Conservation (phyloP, 73 alveolate genomes). For the Tetrahymena thermophila region DNA sequence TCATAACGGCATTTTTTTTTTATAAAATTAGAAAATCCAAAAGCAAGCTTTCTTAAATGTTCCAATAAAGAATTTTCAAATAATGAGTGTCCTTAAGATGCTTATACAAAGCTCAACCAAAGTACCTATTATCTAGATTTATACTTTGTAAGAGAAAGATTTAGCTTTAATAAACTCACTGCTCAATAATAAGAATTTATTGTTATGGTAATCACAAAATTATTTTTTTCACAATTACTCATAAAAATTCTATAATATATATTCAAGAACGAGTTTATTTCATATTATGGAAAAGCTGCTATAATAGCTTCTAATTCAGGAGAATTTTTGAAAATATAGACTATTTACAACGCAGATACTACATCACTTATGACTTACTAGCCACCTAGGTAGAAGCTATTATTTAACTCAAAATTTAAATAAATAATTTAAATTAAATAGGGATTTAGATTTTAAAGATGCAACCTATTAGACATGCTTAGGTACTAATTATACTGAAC, state of each 20-base stretch:
- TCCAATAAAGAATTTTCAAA: not conserved
- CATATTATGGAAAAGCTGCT: not conserved
- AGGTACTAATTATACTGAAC: not conserved
- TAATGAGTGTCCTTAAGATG: not conserved
- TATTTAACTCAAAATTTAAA: too few relatives aligned
- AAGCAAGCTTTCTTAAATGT: not conserved
- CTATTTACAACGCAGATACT: not conserved
- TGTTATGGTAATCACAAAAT: not conserved
- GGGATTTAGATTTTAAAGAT: not conserved
- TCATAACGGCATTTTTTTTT: too few relatives aligned
- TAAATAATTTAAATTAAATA: too few relatives aligned
- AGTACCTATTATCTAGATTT: not conserved
- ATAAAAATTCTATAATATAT: too few relatives aligned
- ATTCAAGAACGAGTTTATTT: not conserved
- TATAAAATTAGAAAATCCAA: not conserved
- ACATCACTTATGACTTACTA: not conserved
- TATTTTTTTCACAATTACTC: too few relatives aligned
- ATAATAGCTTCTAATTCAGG: not conserved
- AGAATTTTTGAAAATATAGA: not conserved
- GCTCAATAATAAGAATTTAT: not conserved
- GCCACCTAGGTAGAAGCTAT: not conserved
- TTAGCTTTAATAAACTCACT: not conserved
- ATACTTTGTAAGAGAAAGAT: not conserved
- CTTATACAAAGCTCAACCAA: not conserved
- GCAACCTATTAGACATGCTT: not conserved